Conservation (phyloP, 371 early-diverging fungal genomes). For the Syncephalastrum monosporum region DNA sequence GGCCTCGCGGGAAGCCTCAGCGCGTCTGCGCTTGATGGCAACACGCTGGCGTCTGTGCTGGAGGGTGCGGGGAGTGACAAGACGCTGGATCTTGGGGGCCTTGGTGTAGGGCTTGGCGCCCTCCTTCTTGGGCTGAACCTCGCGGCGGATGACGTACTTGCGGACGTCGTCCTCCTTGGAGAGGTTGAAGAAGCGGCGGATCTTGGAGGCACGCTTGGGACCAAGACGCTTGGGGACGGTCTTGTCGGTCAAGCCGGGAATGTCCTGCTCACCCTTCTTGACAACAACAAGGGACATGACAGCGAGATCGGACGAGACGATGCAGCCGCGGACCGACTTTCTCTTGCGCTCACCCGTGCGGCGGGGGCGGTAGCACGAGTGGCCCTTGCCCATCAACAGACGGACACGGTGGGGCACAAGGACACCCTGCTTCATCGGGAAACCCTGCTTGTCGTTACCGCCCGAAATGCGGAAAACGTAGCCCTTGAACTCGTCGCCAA, state of each 20-base stretch:
- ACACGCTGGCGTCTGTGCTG: conserved; percentile 90
- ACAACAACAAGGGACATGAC: conserved; percentile 95
- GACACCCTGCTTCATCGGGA: conserved; percentile 98
- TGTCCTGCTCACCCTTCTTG: conserved; percentile 95
- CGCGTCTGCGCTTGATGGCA: conserved; percentile 83
- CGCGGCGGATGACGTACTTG: conserved; percentile 97
- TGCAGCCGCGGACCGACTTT: conserved; percentile 99
- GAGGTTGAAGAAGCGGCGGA: conserved; percentile 98
- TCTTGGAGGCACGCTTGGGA: conserved; percentile 98
- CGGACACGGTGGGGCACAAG: conserved; percentile 93
- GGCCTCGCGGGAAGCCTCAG: conserved; percentile 80
- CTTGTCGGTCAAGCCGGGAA: conserved; percentile 97
- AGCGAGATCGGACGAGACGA: conserved; percentile 94
- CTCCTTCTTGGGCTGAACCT: conserved; percentile 85
- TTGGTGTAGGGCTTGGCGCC: conserved; percentile 94
- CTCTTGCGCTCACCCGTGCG: conserved; percentile 98
- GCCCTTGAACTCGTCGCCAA: conserved; percentile 99
- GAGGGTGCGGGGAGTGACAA: conserved; percentile 94
- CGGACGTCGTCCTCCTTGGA: conserved; percentile 97
- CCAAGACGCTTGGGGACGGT: conserved; percentile 94
- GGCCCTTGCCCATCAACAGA: conserved; percentile 94
- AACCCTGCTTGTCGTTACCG: conserved; percentile 99
- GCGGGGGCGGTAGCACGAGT: conserved; percentile 99
- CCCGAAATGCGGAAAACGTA: conserved; percentile 99
- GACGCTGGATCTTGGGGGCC: conserved; percentile 96